Evolutionary conservation across 1,284 basidiomycete genomes (phyloP), one percentile per base, ranked within the genome.

Genomic region (Malassezia nana): DNA sequence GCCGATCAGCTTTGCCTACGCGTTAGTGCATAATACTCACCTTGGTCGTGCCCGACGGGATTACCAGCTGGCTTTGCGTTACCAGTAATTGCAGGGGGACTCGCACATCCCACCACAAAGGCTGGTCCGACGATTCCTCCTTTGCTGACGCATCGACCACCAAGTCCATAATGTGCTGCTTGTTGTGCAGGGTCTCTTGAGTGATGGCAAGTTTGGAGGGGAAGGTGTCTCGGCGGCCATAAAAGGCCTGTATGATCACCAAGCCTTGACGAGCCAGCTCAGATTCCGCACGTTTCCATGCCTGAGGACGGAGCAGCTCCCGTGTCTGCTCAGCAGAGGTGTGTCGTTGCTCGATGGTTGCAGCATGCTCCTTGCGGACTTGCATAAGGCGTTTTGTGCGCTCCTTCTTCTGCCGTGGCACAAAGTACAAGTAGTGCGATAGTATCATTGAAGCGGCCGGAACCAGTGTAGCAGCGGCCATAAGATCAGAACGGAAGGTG

Each of bases 11-110:
- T 80, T 80, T 51, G 81, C 76, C 83, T 85, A 65, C 28, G 46
- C 43, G 7, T 43, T 16, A 43, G 49, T 6, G 30, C 13, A 38
- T 25, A 32, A 8, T 12, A 50, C 72, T 44, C 46, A 77, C 73
- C 66, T 81, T 82, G 76, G 74, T 60, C 84, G 77, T 38, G 43
- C 83, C 83, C 45, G 82, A 82, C 15, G 89, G 83, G 58, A 94
- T 84, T 67, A 83, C 81, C 44, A 94, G 72, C 69, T 87, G 85
- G 43, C 84, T 84, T 60, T 84, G 80, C 60, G 81, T 80, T 41
- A 91, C 85, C 15, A 92, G 78, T 22, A 86, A 83, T 77, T 91
- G 89, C 25, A 92, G 69, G 3, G 89, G 81, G 28, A 86, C 77
- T 16, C 83, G 85, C 32, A 90, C 86, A 74, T 89, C 83, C 60